Evolutionary conservation across 2,329 filamentous ascomycete genomes (phyloP).

Genomic region (Verticillium nubilum): DNA sequence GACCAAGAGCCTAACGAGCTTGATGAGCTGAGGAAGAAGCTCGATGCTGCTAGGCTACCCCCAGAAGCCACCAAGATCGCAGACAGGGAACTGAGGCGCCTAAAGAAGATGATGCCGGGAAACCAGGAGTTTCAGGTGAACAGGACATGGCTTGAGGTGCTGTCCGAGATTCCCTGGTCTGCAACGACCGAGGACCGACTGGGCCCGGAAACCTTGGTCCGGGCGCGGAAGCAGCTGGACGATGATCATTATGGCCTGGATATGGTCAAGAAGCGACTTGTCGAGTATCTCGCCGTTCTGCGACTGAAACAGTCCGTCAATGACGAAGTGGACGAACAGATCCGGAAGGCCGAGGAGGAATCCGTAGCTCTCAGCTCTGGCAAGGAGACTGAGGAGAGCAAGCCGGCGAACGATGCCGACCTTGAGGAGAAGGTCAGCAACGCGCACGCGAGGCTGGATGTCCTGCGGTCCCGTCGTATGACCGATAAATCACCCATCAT

Average conservation of each 20-base stretch:
- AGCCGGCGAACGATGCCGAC: slow-evolving; percentile 7
- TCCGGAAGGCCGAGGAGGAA: slow-evolving; percentile 60
- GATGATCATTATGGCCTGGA: slow-evolving; percentile 95
- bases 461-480: slow-evolving; percentile 77
- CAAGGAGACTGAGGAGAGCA: slow-evolving; percentile 19
- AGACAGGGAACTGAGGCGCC: slow-evolving; percentile 76
- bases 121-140: slow-evolving; percentile 96
- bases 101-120: slow-evolving; percentile 93
- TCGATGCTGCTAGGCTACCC: slow-evolving; percentile 75
- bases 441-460: slow-evolving; percentile 60
- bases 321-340: slow-evolving; percentile 72
- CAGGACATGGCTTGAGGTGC: slow-evolving; percentile 86
- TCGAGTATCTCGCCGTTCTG: slow-evolving; percentile 95
- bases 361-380: slow-evolving; percentile 22
- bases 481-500: slow-evolving; percentile 95
- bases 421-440: slow-evolving; percentile 36
- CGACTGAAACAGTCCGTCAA: slow-evolving; percentile 92
- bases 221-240: slow-evolving; percentile 84
- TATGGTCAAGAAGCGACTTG: slow-evolving; percentile 91
- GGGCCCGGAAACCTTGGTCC: slow-evolving; percentile 70
- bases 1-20: slow-evolving; percentile 85
- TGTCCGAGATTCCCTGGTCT: slow-evolving; percentile 91
- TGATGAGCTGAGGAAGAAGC: slow-evolving; percentile 82
- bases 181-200: slow-evolving; percentile 80
- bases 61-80: slow-evolving; percentile 87